A percentile compares a stretch with the other conserved stretches of the same genome.
Conservation (phyloP, 2,329 filamentous ascomycete genomes). For the Aureobasidium leucospermi region DNA sequence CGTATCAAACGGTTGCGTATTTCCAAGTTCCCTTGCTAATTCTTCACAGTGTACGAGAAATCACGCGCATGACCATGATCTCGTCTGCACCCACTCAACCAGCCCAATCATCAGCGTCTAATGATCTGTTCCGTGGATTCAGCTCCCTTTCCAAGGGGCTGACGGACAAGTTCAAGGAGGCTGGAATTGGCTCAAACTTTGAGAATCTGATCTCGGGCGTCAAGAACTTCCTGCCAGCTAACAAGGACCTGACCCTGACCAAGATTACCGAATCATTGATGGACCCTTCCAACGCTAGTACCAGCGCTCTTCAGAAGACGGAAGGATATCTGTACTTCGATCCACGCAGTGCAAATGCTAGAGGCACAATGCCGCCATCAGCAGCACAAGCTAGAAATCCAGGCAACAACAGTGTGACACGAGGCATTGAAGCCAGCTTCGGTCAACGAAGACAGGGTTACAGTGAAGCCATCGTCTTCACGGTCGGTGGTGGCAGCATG, state of each 20-base stretch:
- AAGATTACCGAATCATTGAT: constrained; percentile 98
- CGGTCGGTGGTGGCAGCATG: constrained; percentile 82
- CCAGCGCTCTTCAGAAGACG: constrained; percentile 89
- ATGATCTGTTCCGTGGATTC: constrained; percentile 87
- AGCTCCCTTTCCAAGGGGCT: constrained; percentile 84
- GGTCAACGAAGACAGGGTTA: constrained; percentile 63
- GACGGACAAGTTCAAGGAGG: constrained; percentile 89
- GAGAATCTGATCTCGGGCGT: constrained; percentile 92
- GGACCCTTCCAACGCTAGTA: constrained; percentile 85
- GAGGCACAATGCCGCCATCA: constrained; percentile 81
- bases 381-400: constrained; percentile 45
- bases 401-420: constrained; percentile 24
- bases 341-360: constrained; percentile 82
- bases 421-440: constrained; percentile 73
- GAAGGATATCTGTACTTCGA: constrained; percentile 98
- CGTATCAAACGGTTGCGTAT: constrained; percentile 25
- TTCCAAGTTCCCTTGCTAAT: background rate
- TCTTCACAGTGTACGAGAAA: constrained; percentile 65
- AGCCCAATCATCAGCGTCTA: constrained; percentile 54
- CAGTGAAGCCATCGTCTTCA: constrained; percentile 35
- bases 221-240: constrained; percentile 94
- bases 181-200: constrained; percentile 77
- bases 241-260: constrained; percentile 91
- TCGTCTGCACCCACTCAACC: constrained; percentile 68
- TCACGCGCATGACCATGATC: constrained; percentile 97